Base-by-base conservation (phyloP, 306 rosid species). In the Cucurbita maxima region DNA sequence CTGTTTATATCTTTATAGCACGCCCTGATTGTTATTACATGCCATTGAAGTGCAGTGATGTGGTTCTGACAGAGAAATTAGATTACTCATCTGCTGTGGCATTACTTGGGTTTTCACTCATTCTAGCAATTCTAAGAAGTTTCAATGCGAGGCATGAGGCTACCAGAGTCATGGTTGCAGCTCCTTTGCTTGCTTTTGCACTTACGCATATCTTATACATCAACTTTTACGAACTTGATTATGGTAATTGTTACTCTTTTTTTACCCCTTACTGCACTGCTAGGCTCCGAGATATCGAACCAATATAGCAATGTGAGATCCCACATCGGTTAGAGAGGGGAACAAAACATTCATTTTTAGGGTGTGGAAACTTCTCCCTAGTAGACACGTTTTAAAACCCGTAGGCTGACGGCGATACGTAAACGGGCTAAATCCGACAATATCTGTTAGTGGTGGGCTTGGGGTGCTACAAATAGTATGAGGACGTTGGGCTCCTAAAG, bases 21-120 rank as follows among this genome's bases (percentile, higher is more conserved):
- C 56, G 54, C 63, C 51, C 51, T 72, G 61, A 43, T 72, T 54
- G 64, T 72, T 37, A 57, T 15, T 55, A 6, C 15, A 38, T 72
- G 40, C 16, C 59, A 10, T 54, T 72, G 63, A 72, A 72, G 64
- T 54, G 83, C 90, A 87, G 93, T 79, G 89, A 89, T 41, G 90
- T 84, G 70, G 86, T 82, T 77, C 30, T 85, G 77, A 87, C 89
- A 4, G 91, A 92, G 80, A 87, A 76, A 70, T 77, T 92, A 20
- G 83, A 89, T 83, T 81, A 85, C 83, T 87, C 90, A 36, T 86
- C 88, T 72, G 84, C 86, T 3, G 94, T 89, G 81, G 93, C 83
- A 72, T 59, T 89, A 19, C 83, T 92, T 61, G 97, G 97, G 73
- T 87, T 83, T 79, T 92, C 97, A 7, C 84, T 89, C 69, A 83